phyloP scores from a whole-genome alignment of 1,284 basidiomycete species.

The Trametes sp. region DNA sequence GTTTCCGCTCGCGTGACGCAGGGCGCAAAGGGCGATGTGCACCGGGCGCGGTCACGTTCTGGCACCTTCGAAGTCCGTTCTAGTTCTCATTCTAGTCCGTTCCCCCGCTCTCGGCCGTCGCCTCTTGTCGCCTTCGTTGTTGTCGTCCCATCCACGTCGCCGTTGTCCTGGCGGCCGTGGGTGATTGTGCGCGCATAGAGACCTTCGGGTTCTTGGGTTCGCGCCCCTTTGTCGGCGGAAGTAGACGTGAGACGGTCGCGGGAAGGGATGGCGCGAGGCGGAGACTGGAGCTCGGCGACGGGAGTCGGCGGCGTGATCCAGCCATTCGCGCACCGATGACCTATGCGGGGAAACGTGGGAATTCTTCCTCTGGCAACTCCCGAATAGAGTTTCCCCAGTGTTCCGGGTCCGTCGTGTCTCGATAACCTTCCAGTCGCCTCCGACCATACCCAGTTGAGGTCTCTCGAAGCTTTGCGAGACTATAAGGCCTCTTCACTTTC shows the following conservation, averaged over 20 bases:
- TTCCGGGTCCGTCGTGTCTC: neutral
- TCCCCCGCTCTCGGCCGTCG: slow-evolving; percentile 1
- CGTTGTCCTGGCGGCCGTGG: neutral
- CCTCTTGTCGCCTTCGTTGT: neutral
- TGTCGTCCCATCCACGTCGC: slow-evolving; percentile 1
- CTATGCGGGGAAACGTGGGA: slow-evolving; percentile 36
- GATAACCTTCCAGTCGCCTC: no score
- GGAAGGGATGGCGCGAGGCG: slow-evolving; percentile 13
- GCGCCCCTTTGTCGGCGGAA: neutral
- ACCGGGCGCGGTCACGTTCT: slow-evolving; percentile 31
- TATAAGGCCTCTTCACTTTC: no score
- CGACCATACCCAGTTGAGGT: no score
- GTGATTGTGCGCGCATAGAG: neutral
- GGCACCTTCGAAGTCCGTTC: slow-evolving; percentile 31
- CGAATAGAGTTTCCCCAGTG: neutral
- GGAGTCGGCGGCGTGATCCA: slow-evolving; percentile 12
- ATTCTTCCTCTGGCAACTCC: slow-evolving; percentile 23
- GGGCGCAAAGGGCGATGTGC: slow-evolving; percentile 1
- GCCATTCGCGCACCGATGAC: slow-evolving; percentile 23
- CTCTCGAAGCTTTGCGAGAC: no score
- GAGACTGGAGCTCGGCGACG: slow-evolving; percentile 23
- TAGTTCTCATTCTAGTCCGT: slow-evolving; percentile 22
- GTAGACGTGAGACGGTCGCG: slow-evolving; percentile 2
- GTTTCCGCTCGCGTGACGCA: slow-evolving; percentile 29
- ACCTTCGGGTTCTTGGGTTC: neutral